A percentile compares a stretch with the other conserved stretches of the same genome.
These are phyloP conservation scores for Bipolaris sorokiniana DNA, from an alignment of 2,329 filamentous ascomycete genomes.

Conservation along the genomic window DNA sequence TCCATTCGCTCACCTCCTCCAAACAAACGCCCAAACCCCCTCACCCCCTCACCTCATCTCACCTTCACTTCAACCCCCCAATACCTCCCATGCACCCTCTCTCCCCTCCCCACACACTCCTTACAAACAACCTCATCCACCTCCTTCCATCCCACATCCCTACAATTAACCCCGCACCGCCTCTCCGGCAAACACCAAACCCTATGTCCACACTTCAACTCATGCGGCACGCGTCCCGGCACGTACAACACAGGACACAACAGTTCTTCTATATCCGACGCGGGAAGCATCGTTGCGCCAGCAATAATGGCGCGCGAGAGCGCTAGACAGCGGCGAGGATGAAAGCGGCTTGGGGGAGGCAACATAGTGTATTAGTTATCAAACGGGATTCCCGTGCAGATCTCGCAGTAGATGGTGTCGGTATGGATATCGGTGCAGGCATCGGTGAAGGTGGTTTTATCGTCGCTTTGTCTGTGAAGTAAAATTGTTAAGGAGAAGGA, in stretches of 20 bases:
- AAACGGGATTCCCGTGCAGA: conserved; percentile 23
- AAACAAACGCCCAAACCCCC: background rate
- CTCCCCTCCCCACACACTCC: conserved; percentile 21
- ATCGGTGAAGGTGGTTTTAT: no score
- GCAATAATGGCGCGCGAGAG: conserved; percentile 17
- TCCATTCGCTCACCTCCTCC: background rate
- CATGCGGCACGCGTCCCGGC: conserved; percentile 7
- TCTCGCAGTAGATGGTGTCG: conserved; percentile 24
- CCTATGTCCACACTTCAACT: conserved; percentile 21
- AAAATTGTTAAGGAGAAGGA: background rate
- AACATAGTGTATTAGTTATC: conserved; percentile 11
- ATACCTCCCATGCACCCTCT: conserved; percentile 20
- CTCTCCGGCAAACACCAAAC: conserved; percentile 12
- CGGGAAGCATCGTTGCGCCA: background rate
- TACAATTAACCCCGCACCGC: conserved; percentile 23
- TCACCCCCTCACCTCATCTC: background rate
- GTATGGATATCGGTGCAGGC: background rate
- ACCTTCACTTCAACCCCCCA: background rate
- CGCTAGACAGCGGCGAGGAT: conserved; percentile 14
- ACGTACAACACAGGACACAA: conserved; percentile 8
- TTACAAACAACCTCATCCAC: conserved; percentile 14
- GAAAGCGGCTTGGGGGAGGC: background rate
- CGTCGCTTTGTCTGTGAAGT: background rate
- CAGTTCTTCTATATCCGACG: background rate
- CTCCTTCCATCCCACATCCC: background rate